A percentile compares a stretch with the other conserved stretches of the same genome.
phyloP scores from a whole-genome alignment of 2,329 filamentous ascomycete genomes.

The Byssoonygena ceratinophila region DNA sequence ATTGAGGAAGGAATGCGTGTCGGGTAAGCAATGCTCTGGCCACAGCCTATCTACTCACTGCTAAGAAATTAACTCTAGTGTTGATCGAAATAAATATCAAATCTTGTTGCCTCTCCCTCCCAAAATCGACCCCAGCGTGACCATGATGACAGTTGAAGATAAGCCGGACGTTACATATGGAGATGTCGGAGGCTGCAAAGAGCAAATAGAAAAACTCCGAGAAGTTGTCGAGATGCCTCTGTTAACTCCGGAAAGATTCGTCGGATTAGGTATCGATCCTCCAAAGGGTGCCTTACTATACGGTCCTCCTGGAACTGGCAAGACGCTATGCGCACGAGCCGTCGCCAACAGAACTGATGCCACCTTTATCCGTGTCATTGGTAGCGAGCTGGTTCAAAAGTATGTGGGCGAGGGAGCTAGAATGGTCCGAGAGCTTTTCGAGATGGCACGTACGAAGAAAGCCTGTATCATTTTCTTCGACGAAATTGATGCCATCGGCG shows the following conservation, averaged over 20 bases:
- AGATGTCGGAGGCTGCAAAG: constrained; percentile 97
- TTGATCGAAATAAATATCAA: constrained; percentile 98
- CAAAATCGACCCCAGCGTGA: constrained; percentile 97
- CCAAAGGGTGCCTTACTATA: constrained; percentile 96
- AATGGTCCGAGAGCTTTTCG: constrained; percentile 97
- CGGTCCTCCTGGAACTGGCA: constrained; percentile 94
- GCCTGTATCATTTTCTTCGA: constrained; percentile 99
- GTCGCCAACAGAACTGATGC: constrained; percentile 97
- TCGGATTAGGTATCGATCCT: constrained; percentile 96
- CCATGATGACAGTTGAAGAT: constrained; percentile 99
- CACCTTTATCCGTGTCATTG: constrained; percentile 97
- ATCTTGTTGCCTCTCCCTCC: constrained; percentile 91
- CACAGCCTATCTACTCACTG: background rate
- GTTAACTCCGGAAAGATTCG: constrained; percentile 90
- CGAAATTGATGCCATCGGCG: constrained; percentile 92
- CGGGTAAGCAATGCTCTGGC: constrained; percentile 43
- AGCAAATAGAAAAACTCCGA: constrained; percentile 97
- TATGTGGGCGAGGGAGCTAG: constrained; percentile 96
- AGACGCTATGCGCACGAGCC: constrained; percentile 93
- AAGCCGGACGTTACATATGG: constrained; percentile 99
- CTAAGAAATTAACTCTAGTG: constrained; percentile 38
- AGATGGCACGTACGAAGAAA: constrained; percentile 99
- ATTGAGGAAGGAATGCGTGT: constrained; percentile 99
- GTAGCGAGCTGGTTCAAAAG: constrained; percentile 95
- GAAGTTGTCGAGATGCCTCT: constrained; percentile 99